These are phyloP conservation scores for Ceriops zippeliana DNA, from an alignment of 345 rosid species.

Conservation along the genomic window DNA sequence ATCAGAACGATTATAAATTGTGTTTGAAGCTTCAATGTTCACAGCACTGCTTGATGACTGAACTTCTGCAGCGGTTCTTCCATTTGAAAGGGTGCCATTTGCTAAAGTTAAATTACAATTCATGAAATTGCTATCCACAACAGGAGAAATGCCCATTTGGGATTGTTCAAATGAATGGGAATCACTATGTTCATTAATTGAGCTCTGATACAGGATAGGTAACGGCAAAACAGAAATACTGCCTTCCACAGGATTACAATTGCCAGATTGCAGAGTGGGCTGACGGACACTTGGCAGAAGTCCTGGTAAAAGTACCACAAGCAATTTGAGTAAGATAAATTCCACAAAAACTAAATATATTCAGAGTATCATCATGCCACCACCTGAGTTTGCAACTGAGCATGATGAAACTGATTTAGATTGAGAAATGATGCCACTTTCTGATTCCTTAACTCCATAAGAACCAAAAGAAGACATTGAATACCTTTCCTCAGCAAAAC, in stretches of 20 bases:
- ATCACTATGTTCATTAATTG: constrained; percentile 30
- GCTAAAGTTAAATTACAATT: constrained; percentile 36
- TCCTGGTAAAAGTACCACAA: constrained; percentile 34
- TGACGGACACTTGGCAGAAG: constrained; percentile 45
- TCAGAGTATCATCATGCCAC: constrained; percentile 31
- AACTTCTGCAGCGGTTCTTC: constrained; percentile 40
- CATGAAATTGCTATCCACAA: constrained; percentile 40
- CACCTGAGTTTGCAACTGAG: constrained; percentile 37
- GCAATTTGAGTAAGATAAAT: constrained; percentile 15
- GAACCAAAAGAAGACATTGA: constrained; percentile 26
- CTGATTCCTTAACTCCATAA: constrained; percentile 32
- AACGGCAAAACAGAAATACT: constrained; percentile 39
- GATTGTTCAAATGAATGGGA: constrained; percentile 43
- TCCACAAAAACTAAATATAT: neutral
- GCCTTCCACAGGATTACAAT: constrained; percentile 22
- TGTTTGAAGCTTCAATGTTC: constrained; percentile 55
- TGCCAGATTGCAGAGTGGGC: constrained; percentile 28
- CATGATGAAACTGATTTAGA: constrained; percentile 36
- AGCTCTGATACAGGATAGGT: constrained; percentile 31
- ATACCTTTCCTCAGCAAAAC: constrained; percentile 24
- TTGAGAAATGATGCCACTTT: constrained; percentile 31
- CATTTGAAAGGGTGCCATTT: constrained; percentile 47
- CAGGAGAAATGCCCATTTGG: constrained; percentile 34
- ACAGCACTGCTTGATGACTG: constrained; percentile 42
- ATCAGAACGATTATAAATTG: constrained; percentile 62